These are phyloP conservation scores for Apophysomyces sp. DNA, from an alignment of 371 early-diverging fungal species.

Conservation along the genomic window DNA sequence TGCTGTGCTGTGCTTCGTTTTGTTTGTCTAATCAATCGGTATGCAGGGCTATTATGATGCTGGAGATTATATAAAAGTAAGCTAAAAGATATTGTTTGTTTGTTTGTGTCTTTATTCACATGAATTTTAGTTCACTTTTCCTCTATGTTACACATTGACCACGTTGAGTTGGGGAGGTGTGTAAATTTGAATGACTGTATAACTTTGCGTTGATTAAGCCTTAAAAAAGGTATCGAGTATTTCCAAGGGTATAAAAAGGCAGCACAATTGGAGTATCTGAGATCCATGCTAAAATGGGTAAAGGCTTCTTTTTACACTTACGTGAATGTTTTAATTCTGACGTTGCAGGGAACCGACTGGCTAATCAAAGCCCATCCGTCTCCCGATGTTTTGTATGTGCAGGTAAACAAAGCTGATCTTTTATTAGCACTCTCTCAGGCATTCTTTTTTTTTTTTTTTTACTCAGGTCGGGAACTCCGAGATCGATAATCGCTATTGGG, in stretches of 20 bases:
- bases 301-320: not conserved
- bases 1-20: not conserved
- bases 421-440: not conserved
- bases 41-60: not conserved
- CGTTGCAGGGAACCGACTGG: not conserved
- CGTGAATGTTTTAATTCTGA: not conserved
- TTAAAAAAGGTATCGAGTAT: not conserved
- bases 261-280: not conserved
- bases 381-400: conserved; percentile 15
- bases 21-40: not conserved
- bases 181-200: not conserved
- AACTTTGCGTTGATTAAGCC: not conserved
- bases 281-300: not conserved
- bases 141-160: not conserved
- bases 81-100: not conserved
- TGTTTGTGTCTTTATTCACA: not conserved
- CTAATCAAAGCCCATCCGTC: conserved; percentile 33
- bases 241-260: not conserved
- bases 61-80: not conserved
- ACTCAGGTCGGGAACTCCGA: conserved; percentile 17
- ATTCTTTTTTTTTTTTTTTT: not conserved
- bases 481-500: conserved; percentile 20
- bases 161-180: not conserved
- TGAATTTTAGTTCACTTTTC: not conserved
- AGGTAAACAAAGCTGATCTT: not conserved